Percentiles rank a stretch among this genome's conserved stretches.
Evolutionary conservation across 768 basidiomycete species (phyloP).

Genomic region (Auriculariales sp.): DNA sequence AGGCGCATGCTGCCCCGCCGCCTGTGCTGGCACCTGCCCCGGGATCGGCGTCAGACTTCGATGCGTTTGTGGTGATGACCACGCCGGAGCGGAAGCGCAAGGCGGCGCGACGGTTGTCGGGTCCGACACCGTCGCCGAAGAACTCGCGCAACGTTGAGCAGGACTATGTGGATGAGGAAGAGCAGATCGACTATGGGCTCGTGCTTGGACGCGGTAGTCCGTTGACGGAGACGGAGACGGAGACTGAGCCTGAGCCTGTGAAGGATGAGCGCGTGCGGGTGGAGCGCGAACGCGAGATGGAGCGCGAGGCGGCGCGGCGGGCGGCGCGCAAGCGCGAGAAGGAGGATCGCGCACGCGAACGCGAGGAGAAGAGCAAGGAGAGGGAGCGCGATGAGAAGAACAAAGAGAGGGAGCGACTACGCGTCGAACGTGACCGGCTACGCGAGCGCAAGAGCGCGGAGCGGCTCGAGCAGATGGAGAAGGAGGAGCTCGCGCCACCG

Average conservation of each 20-base stretch:
- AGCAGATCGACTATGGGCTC: too few relatives aligned
- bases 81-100: not conserved
- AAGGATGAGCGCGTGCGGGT: constrained; percentile 5
- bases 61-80: not conserved
- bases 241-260: not conserved
- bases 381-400: constrained; percentile 26
- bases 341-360: constrained; percentile 10
- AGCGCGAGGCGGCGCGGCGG: constrained; percentile 15
- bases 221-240: too few relatives aligned
- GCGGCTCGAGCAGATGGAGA: constrained; percentile 19
- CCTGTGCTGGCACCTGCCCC: not conserved
- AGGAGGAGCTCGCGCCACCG: constrained; percentile 26
- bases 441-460: constrained; percentile 20
- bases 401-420: constrained; percentile 9
- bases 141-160: too few relatives aligned
- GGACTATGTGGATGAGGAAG: too few relatives aligned
- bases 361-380: constrained; percentile 8
- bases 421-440: too few relatives aligned
- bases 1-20: not conserved
- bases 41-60: not conserved
- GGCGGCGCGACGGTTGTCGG: not conserved
- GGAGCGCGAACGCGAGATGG: constrained; percentile 13
- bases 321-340: constrained; percentile 10
- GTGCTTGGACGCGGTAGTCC: too few relatives aligned
- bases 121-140: not conserved